These are phyloP conservation scores for Blastobotrys malaysiensis DNA, from an alignment of 1,139 yeast genomes.

Conservation along the genomic window DNA sequence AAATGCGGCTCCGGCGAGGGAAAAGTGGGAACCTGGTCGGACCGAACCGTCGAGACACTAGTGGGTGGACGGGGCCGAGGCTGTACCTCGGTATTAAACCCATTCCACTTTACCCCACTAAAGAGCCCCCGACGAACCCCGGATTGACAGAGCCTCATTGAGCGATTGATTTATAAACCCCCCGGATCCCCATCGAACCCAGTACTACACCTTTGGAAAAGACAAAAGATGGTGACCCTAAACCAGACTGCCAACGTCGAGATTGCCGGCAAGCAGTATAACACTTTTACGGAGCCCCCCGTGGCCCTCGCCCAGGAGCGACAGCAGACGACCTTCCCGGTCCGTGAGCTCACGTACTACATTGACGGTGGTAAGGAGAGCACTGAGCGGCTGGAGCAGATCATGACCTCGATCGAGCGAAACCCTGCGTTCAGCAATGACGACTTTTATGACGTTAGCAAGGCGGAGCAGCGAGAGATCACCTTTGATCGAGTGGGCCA, in stretches of 20 bases:
- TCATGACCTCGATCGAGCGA: slow-evolving; percentile 45
- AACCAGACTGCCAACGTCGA: slow-evolving; percentile 27
- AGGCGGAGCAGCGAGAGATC: slow-evolving; percentile 45
- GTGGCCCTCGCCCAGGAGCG: slow-evolving; percentile 45
- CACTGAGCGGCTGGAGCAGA: slow-evolving; percentile 42
- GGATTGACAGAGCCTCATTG: not conserved
- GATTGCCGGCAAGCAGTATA: slow-evolving; percentile 27
- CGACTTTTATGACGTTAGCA: slow-evolving; percentile 49
- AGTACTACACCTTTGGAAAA: not conserved
- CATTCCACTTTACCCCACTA: not conserved
- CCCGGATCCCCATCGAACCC: not conserved
- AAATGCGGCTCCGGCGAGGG: not conserved
- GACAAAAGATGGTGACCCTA: slow-evolving; percentile 1
- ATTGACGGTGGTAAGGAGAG: slow-evolving; percentile 50
- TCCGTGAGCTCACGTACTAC: slow-evolving; percentile 47
- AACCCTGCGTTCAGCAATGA: slow-evolving; percentile 51
- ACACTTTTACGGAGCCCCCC: slow-evolving; percentile 36
- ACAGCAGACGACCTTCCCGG: slow-evolving; percentile 41
- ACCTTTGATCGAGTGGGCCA: slow-evolving; percentile 49
- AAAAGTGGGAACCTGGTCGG: slow-evolving; percentile 1
- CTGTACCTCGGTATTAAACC: not conserved
- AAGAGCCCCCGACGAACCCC: not conserved
- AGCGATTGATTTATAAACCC: not conserved
- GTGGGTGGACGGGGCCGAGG: not conserved
- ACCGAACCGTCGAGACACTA: not conserved